Conservation (phyloP, 352 stramenopile species). For the Pythium folliculosum region DNA sequence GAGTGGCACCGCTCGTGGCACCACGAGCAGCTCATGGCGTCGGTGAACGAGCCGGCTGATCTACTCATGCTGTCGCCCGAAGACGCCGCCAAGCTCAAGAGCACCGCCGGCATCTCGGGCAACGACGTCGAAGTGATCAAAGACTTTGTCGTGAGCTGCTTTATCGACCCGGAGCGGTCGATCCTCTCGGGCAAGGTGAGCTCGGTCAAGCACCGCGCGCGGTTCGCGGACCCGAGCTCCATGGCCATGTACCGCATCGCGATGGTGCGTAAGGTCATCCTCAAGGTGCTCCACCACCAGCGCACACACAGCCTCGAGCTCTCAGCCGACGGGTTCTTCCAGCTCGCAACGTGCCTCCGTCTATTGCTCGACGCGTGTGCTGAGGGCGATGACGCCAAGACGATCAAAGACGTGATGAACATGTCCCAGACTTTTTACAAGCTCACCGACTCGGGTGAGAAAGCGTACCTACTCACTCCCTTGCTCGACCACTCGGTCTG, state of each 20-base stretch:
- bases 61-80: constrained; percentile 49
- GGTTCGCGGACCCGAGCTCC: constrained; percentile 62
- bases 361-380: constrained; percentile 67
- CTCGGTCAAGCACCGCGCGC: constrained; percentile 56
- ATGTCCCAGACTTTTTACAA: constrained; percentile 85
- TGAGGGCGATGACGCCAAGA: constrained; percentile 65
- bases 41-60: constrained; percentile 46
- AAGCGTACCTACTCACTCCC: constrained; percentile 62
- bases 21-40: constrained; percentile 42
- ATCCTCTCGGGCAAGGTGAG: constrained; percentile 33
- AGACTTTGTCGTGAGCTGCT: constrained; percentile 85
- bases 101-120: constrained; percentile 44
- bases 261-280: constrained; percentile 65
- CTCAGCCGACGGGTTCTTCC: constrained; percentile 51
- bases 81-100: constrained; percentile 58
- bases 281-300: constrained; percentile 72
- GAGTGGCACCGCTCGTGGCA: constrained; percentile 83
- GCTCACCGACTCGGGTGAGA: constrained; percentile 14
- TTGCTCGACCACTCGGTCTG: constrained; percentile 63
- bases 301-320: constrained; percentile 60
- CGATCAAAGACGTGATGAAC: constrained; percentile 79
- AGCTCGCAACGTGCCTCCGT: constrained; percentile 51
- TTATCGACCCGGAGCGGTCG: constrained; percentile 56
- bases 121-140: constrained; percentile 86
- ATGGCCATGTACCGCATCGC: constrained; percentile 69